phyloP scores from a whole-genome alignment of 2,329 filamentous ascomycete genomes.

The Curvularia sp. region DNA sequence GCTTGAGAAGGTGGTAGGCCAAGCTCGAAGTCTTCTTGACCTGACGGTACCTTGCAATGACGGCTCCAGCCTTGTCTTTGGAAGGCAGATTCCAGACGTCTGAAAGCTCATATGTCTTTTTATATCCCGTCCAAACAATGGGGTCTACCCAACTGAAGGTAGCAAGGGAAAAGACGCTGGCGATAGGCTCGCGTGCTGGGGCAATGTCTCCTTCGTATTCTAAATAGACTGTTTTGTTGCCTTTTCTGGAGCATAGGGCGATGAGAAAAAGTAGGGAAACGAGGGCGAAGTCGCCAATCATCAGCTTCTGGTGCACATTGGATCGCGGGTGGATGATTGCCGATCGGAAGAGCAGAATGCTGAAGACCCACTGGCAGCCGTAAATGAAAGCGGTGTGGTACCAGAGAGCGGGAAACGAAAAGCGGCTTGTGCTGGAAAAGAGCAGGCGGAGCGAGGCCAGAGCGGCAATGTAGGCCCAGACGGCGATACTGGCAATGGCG shows the following conservation, averaged over 20 bases:
- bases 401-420: slow-evolving; percentile 80
- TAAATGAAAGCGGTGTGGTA: slow-evolving; percentile 92
- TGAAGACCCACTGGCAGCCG: slow-evolving; percentile 79
- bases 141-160: slow-evolving; percentile 92
- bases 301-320: slow-evolving; percentile 66
- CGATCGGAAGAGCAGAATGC: slow-evolving; percentile 81
- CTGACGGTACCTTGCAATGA: slow-evolving; percentile 84
- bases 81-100: slow-evolving; percentile 92
- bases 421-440: slow-evolving; percentile 64
- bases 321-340: slow-evolving; percentile 79
- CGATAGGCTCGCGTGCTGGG: slow-evolving; percentile 84
- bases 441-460: slow-evolving; percentile 76
- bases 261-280: slow-evolving; percentile 77
- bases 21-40: slow-evolving; percentile 82
- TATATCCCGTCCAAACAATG: slow-evolving; percentile 89
- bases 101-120: slow-evolving; percentile 78
- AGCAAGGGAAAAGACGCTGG: slow-evolving; percentile 85
- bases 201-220: slow-evolving; percentile 90
- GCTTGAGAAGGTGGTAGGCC: slow-evolving; percentile 80
- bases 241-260: slow-evolving; percentile 82
- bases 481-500: slow-evolving; percentile 70
- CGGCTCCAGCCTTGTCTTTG: slow-evolving; percentile 82
- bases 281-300: slow-evolving; percentile 77
- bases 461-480: slow-evolving; percentile 81
- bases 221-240: slow-evolving; percentile 85